Conservation (phyloP, 2,329 filamentous ascomycete species). For the Westerdykella ornata region DNA sequence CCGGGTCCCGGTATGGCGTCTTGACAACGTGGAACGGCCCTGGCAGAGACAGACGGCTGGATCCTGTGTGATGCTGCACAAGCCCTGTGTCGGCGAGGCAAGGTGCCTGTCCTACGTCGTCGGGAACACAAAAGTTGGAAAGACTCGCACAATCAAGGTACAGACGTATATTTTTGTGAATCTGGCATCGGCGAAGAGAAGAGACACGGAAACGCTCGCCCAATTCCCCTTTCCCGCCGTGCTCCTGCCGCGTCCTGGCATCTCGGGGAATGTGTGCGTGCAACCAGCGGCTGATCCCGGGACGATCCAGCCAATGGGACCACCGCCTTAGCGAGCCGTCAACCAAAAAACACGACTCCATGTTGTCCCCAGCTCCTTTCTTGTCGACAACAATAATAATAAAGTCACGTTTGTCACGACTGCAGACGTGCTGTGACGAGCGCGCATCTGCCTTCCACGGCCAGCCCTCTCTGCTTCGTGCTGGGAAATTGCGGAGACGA, state of each 20-base stretch:
- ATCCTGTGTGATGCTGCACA: not conserved
- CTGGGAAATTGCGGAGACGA: too few species aligned
- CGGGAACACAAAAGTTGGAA: too few species aligned
- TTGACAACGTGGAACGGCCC: constrained; percentile 1
- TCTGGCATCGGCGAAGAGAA: constrained; percentile 1
- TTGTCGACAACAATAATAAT: too few species aligned
- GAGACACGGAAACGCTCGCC: constrained; percentile 6
- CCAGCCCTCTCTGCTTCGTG: not conserved
- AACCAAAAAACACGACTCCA: constrained; percentile 1
- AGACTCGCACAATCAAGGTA: too few species aligned
- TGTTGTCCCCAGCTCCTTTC: not conserved
- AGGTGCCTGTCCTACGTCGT: not conserved
- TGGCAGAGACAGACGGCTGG: constrained; percentile 7
- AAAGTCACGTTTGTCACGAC: not conserved
- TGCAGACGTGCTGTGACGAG: too few species aligned
- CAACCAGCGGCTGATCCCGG: constrained; percentile 11
- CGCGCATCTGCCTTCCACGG: not conserved
- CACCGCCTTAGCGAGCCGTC: constrained; percentile 18
- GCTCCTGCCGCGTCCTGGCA: constrained; percentile 1
- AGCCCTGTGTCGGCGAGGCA: not conserved
- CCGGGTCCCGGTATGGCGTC: constrained; percentile 17
- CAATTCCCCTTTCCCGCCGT: constrained; percentile 1
- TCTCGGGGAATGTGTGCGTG: too few species aligned
- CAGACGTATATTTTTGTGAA: not conserved
- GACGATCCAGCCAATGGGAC: constrained; percentile 16